A percentile compares a stretch with the other conserved stretches of the same genome.
Conservation (phyloP, 176 grass and related monocot species). For the Lolium rigidum region DNA sequence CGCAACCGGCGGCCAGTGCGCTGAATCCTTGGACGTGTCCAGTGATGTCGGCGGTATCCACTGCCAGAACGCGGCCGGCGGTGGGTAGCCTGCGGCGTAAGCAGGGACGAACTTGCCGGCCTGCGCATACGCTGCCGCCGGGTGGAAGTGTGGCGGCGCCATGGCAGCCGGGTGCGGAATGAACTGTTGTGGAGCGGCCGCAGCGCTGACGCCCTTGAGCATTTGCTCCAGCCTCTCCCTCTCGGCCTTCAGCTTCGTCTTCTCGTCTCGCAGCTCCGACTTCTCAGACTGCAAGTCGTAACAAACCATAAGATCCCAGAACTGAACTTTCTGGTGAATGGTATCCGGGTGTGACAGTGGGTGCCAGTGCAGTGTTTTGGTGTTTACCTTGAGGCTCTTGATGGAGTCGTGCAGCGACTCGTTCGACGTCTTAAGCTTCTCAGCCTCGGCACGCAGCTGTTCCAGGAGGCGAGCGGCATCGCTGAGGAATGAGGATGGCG, state of each 20-base stretch:
- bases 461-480: constrained; percentile 66
- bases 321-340: background rate
- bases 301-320: background rate
- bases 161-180: constrained; percentile 55
- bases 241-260: constrained; percentile 80
- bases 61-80: constrained; percentile 77
- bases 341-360: too few relatives aligned
- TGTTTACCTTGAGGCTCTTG: constrained; percentile 78
- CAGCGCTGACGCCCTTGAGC: constrained; percentile 59
- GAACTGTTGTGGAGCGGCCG: constrained; percentile 57
- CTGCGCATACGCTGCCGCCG: constrained; percentile 45
- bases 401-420: constrained; percentile 81
- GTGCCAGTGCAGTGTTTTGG: background rate
- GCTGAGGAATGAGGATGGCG: constrained; percentile 66
- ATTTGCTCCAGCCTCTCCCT: constrained; percentile 86
- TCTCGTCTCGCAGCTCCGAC: constrained; percentile 83
- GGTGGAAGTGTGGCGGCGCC: constrained; percentile 45
- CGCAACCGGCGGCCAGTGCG: constrained; percentile 91
- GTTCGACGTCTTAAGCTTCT: constrained; percentile 86
- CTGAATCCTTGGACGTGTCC: constrained; percentile 90
- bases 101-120: constrained; percentile 58
- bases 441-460: constrained; percentile 62
- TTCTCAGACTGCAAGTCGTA: constrained; percentile 78
- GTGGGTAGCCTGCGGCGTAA: constrained; percentile 63
- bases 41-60: constrained; percentile 93